phyloP scores from a whole-genome alignment of 1,139 yeast species.

The Yamadazyma buinensis region DNA sequence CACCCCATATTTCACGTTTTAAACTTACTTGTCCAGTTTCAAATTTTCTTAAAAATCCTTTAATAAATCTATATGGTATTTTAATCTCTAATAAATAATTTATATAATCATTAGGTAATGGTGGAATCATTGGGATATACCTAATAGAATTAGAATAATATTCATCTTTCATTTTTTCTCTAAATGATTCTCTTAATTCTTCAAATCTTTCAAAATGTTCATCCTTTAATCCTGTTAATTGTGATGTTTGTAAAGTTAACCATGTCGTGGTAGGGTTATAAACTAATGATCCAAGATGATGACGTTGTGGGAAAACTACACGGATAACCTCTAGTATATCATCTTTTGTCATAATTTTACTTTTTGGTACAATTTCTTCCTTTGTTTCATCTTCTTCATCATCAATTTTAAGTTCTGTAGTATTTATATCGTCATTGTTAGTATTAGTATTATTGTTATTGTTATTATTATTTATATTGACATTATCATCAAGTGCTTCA shows the following conservation, averaged over 20 bases:
- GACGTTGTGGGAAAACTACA: slow-evolving; percentile 44
- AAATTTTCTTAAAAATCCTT: slow-evolving; percentile 22
- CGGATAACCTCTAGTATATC: slow-evolving; percentile 45
- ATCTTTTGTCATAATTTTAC: slow-evolving; percentile 17
- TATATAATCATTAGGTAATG: slow-evolving; percentile 49
- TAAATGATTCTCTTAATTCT: slow-evolving; percentile 26
- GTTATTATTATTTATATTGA: too few species aligned
- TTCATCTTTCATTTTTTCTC: slow-evolving; percentile 22
- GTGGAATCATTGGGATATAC: slow-evolving; percentile 42
- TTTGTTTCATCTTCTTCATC: not conserved
- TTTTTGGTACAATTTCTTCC: not conserved
- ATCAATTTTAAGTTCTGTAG: too few species aligned
- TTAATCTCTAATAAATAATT: slow-evolving; percentile 62
- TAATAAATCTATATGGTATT: slow-evolving; percentile 47
- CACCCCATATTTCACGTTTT: slow-evolving; percentile 81
- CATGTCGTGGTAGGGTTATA: slow-evolving; percentile 57
- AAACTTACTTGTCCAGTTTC: slow-evolving; percentile 29
- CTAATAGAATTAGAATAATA: slow-evolving; percentile 12
- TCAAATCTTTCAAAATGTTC: slow-evolving; percentile 31
- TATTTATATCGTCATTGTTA: too few species aligned
- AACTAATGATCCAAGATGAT: slow-evolving; percentile 56
- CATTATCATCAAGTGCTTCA: not conserved
- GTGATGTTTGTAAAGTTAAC: slow-evolving; percentile 35
- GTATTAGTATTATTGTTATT: too few species aligned
- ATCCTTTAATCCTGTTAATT: slow-evolving; percentile 33